Conservation (phyloP, 2,329 filamentous ascomycete species). For the Fusarium tanahbumbuense region DNA sequence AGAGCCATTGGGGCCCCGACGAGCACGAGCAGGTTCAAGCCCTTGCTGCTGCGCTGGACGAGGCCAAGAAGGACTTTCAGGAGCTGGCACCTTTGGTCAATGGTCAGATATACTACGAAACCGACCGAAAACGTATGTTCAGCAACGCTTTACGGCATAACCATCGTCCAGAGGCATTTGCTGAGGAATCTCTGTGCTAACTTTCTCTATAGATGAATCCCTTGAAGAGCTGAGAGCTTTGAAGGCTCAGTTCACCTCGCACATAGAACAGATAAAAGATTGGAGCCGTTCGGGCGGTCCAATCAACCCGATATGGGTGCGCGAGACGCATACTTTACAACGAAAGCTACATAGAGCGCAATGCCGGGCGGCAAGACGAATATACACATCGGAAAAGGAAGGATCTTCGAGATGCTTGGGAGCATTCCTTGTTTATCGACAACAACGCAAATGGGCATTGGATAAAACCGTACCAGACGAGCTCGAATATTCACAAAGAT, state of each 20-base stretch:
- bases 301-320: constrained; percentile 67
- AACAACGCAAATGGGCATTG: constrained; percentile 55
- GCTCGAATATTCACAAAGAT: constrained; percentile 52
- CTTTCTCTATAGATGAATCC: constrained; percentile 59
- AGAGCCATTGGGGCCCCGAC: constrained; percentile 68
- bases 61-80: constrained; percentile 71
- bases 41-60: constrained; percentile 66
- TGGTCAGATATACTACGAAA: constrained; percentile 68
- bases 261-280: constrained; percentile 63
- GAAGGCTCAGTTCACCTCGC: constrained; percentile 59
- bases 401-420: constrained; percentile 64
- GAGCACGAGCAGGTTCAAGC: constrained; percentile 69
- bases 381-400: constrained; percentile 64
- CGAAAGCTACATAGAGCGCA: constrained; percentile 67
- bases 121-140: constrained; percentile 62
- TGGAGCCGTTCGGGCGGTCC: constrained; percentile 67
- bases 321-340: constrained; percentile 62
- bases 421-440: constrained; percentile 65
- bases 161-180: not conserved
- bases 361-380: constrained; percentile 67
- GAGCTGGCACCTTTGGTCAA: constrained; percentile 66
- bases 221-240: constrained; percentile 62
- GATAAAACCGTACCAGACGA: constrained; percentile 42
- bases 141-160: not conserved
- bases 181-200: constrained; percentile 5